Conservation (phyloP, 2,329 filamentous ascomycete species). For the Juglanconis oblonga region DNA sequence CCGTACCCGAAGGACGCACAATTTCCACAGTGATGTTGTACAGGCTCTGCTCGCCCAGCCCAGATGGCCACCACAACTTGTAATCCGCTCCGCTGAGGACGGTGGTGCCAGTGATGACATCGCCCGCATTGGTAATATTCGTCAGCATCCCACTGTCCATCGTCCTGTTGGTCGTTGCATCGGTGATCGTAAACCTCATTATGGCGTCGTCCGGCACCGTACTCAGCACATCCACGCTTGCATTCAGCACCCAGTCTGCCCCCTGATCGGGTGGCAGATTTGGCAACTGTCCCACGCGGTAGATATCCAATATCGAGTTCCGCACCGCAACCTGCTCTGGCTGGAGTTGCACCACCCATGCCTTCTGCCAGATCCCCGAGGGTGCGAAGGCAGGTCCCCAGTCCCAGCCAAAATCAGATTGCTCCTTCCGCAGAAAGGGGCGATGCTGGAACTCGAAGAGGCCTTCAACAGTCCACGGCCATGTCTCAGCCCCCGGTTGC, state of each 20-base stretch:
- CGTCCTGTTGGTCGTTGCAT: slow-evolving; percentile 35
- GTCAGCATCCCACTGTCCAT: slow-evolving; percentile 35
- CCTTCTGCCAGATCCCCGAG: slow-evolving; percentile 61
- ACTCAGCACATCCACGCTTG: slow-evolving; percentile 56
- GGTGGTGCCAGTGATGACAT: slow-evolving; percentile 47
- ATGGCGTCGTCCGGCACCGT: slow-evolving; percentile 38
- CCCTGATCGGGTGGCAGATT: slow-evolving; percentile 55
- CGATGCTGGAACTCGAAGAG: slow-evolving; percentile 51
- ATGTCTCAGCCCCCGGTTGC: slow-evolving; percentile 46
- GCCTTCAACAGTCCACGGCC: slow-evolving; percentile 46
- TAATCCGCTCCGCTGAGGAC: slow-evolving; percentile 41
- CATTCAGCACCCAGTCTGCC: slow-evolving; percentile 59
- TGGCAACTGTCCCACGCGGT: slow-evolving; percentile 56
- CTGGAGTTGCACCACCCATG: slow-evolving; percentile 51
- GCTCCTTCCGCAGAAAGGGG: slow-evolving; percentile 58
- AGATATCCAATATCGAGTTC: slow-evolving; percentile 53
- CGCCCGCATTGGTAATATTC: slow-evolving; percentile 37
- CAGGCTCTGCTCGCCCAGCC: slow-evolving; percentile 54
- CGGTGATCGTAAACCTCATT: slow-evolving; percentile 45
- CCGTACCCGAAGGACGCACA: slow-evolving; percentile 31
- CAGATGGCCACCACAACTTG: slow-evolving; percentile 60
- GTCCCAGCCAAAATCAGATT: slow-evolving; percentile 64
- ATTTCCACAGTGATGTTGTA: slow-evolving; percentile 53
- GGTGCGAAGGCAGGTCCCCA: slow-evolving; percentile 62
- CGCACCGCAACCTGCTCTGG: slow-evolving; percentile 33